These are phyloP conservation scores for Chaetomium fimeti DNA, from an alignment of 495 filamentous ascomycete genomes.

Conservation along the genomic window DNA sequence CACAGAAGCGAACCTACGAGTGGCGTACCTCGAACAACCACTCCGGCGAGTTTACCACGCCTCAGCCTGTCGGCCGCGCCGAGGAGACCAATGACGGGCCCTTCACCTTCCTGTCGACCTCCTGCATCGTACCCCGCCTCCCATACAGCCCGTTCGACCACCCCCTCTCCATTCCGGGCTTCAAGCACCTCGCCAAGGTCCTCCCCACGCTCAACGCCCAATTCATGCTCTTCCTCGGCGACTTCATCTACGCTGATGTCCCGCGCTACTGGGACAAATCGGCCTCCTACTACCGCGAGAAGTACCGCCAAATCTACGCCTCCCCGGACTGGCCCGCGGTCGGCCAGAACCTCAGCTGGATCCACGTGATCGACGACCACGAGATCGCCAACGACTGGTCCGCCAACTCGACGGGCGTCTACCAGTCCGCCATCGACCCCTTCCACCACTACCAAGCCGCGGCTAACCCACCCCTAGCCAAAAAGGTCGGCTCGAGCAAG, in stretches of 20 bases:
- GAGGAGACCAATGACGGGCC: constrained; percentile 55
- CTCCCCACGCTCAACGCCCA: constrained; percentile 64
- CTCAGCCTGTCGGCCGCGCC: constrained; percentile 59
- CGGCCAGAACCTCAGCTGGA: constrained; percentile 77
- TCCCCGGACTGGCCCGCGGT: constrained; percentile 82
- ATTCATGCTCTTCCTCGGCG: constrained; percentile 98
- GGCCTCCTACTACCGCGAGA: constrained; percentile 74
- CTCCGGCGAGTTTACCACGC: constrained; percentile 70
- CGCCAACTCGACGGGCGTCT: constrained; percentile 68
- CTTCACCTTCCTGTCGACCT: constrained; percentile 87
- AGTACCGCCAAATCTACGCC: constrained; percentile 90
- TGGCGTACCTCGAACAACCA: constrained; percentile 82
- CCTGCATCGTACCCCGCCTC: constrained; percentile 85
- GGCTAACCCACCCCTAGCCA: constrained; percentile 71
- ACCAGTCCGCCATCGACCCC: constrained; percentile 74
- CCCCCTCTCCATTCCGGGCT: constrained; percentile 74
- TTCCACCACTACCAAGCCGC: constrained; percentile 81
- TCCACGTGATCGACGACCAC: constrained; percentile 94
- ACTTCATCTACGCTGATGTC: constrained; percentile 97
- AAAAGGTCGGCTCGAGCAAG: constrained; percentile 37
- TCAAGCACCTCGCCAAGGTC: constrained; percentile 64
- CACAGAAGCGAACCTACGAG: constrained; percentile 64
- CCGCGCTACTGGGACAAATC: constrained; percentile 72
- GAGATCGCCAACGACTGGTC: constrained; percentile 94
- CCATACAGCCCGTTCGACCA: constrained; percentile 83